Evolutionary conservation across 768 basidiomycete species (phyloP).

Genomic region (Trametes punicea): DNA sequence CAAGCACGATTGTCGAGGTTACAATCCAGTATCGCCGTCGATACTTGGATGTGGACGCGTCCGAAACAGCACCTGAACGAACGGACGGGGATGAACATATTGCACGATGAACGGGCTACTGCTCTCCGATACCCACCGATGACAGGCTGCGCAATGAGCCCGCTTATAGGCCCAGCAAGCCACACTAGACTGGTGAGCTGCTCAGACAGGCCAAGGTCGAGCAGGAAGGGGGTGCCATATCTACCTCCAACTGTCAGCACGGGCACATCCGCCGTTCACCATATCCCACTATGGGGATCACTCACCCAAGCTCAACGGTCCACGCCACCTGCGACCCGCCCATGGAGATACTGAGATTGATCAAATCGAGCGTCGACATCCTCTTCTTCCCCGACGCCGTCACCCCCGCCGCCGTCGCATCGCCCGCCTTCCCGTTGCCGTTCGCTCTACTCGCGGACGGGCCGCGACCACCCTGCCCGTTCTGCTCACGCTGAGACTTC

Average conservation of each 20-base stretch:
- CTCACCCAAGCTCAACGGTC: constrained; percentile 93
- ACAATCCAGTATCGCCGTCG: constrained; percentile 91
- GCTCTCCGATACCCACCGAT: constrained; percentile 60
- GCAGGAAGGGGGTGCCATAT: constrained; percentile 93
- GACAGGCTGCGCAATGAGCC: constrained; percentile 93
- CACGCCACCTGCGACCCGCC: constrained; percentile 93
- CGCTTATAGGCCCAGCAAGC: constrained; percentile 93
- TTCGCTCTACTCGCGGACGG: not conserved
- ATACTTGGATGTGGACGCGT: constrained; percentile 87
- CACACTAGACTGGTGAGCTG: constrained; percentile 92
- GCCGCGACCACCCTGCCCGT: constrained; percentile 1
- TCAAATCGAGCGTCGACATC: constrained; percentile 43
- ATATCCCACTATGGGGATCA: constrained; percentile 2
- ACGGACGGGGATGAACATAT: not conserved
- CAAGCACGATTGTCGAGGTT: constrained; percentile 80
- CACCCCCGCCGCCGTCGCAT: not conserved
- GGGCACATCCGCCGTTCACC: not conserved
- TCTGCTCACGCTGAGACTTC: not conserved
- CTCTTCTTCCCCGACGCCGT: constrained; percentile 23
- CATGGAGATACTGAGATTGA: constrained; percentile 88
- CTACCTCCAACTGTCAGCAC: constrained; percentile 29
- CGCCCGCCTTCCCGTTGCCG: constrained; percentile 8
- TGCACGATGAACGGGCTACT: not conserved
- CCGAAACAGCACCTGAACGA: constrained; percentile 82
- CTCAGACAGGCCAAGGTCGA: constrained; percentile 77